phyloP scores from a whole-genome alignment of 2,329 filamentous ascomycete species.

The Myotisia sp. region DNA sequence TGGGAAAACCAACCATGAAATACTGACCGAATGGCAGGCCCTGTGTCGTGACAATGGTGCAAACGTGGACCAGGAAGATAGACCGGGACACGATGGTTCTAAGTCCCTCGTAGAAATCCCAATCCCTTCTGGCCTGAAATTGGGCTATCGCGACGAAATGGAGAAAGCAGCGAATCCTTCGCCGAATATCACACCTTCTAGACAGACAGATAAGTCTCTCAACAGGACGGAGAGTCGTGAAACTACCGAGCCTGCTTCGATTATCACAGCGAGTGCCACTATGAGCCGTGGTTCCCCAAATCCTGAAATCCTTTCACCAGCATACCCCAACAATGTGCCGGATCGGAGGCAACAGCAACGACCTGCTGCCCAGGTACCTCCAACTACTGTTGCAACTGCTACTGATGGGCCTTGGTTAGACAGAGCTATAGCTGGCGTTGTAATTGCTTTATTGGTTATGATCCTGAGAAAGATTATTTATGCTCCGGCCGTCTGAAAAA shows the following conservation, averaged over 20 bases:
- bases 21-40: slow-evolving; percentile 57
- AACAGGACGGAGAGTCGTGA: no score
- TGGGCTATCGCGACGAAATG: slow-evolving; percentile 28
- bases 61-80: slow-evolving; percentile 28
- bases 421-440: slow-evolving; percentile 58
- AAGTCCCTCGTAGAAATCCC: slow-evolving; percentile 18
- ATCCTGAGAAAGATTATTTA: slow-evolving; percentile 37
- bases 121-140: slow-evolving; percentile 39
- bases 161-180: slow-evolving; percentile 1
- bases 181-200: no score
- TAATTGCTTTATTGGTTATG: slow-evolving; percentile 56
- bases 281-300: neutral
- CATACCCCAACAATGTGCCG: no score
- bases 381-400: neutral
- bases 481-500: neutral
- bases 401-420: slow-evolving; percentile 61
- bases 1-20: slow-evolving; percentile 51
- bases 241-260: no score
- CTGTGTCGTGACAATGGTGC: slow-evolving; percentile 34
- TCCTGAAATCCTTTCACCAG: no score
- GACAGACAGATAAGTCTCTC: no score
- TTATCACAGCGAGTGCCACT: neutral
- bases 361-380: neutral
- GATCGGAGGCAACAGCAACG: no score
- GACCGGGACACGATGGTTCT: slow-evolving; percentile 24